A percentile compares a stretch with the other conserved stretches of the same genome.
These are phyloP conservation scores for Eugenia klotzschiana DNA, from an alignment of 441 rosid genomes.

Conservation along the genomic window DNA sequence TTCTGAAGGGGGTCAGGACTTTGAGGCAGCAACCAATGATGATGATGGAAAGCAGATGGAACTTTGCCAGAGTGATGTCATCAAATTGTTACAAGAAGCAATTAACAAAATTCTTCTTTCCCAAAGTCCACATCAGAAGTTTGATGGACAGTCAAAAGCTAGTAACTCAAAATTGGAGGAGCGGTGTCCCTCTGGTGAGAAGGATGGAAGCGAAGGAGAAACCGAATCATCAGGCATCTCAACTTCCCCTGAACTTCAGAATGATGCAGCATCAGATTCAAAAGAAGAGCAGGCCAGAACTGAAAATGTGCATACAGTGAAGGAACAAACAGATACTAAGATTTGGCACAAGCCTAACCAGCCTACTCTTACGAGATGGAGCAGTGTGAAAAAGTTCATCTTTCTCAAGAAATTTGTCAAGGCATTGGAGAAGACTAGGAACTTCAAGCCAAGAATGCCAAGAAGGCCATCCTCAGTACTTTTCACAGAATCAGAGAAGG, in stretches of 20 bases:
- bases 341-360: conserved; percentile 12
- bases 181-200: conserved; percentile 9
- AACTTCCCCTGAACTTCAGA: conserved; percentile 4
- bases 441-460: conserved; percentile 38
- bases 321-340: conserved; percentile 6
- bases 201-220: conserved; percentile 5
- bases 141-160: conserved; percentile 14
- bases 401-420: conserved; percentile 64
- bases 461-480: conserved; percentile 30
- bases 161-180: conserved; percentile 3
- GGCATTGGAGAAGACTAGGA: conserved; percentile 57
- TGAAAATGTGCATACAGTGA: neutral
- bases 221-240: neutral
- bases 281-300: conserved; percentile 6
- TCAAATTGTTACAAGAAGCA: conserved; percentile 76
- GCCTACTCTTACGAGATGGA: conserved; percentile 41
- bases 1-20: conserved; percentile 3
- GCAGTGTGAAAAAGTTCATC: conserved; percentile 57
- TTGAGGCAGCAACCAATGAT: neutral
- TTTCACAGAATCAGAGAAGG: conserved; percentile 40
- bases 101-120: conserved; percentile 73
- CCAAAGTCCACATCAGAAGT: conserved; percentile 24
- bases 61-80: conserved; percentile 43
- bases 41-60: conserved; percentile 19
- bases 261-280: neutral